phyloP scores from a whole-genome alignment of 1,139 yeast species.

The Pichia sp. region DNA sequence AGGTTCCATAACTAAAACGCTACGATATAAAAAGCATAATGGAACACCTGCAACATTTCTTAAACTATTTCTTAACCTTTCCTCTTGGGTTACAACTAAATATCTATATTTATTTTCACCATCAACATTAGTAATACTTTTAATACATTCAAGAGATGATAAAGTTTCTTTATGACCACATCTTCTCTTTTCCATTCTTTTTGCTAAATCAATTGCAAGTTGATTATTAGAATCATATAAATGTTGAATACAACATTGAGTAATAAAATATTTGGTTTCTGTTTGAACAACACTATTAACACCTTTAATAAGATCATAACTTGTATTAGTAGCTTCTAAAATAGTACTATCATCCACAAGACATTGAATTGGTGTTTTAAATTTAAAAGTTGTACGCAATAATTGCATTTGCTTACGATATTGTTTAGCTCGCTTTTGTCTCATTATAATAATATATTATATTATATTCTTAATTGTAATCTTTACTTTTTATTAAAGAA shows the following conservation, averaged over 20 bases:
- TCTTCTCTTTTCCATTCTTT: constrained; percentile 62
- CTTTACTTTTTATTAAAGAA: too few species aligned
- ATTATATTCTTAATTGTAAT: too few species aligned
- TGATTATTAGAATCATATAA: constrained; percentile 68
- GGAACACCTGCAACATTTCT: constrained; percentile 88
- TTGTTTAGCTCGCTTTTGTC: constrained; percentile 92
- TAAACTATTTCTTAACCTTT: constrained; percentile 57
- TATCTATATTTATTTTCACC: constrained; percentile 87
- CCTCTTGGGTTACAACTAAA: constrained; percentile 78
- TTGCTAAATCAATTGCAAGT: constrained; percentile 71
- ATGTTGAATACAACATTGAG: constrained; percentile 92
- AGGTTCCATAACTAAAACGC: constrained; percentile 97
- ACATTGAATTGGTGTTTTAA: constrained; percentile 91
- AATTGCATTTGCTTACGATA: constrained; percentile 89
- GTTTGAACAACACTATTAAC: constrained; percentile 76
- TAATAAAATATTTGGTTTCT: constrained; percentile 85
- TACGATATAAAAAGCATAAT: constrained; percentile 73
- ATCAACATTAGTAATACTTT: constrained; percentile 58
- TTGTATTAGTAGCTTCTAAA: constrained; percentile 54
- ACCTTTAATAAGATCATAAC: constrained; percentile 73
- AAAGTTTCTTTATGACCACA: constrained; percentile 61
- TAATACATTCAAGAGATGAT: constrained; percentile 71
- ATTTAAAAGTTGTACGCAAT: constrained; percentile 78
- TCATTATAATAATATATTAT: too few species aligned
- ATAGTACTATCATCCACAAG: constrained; percentile 77